A percentile compares a stretch with the other conserved stretches of the same genome.
Conservation (phyloP, 2,329 filamentous ascomycete genomes). For the Beauveria sp. region DNA sequence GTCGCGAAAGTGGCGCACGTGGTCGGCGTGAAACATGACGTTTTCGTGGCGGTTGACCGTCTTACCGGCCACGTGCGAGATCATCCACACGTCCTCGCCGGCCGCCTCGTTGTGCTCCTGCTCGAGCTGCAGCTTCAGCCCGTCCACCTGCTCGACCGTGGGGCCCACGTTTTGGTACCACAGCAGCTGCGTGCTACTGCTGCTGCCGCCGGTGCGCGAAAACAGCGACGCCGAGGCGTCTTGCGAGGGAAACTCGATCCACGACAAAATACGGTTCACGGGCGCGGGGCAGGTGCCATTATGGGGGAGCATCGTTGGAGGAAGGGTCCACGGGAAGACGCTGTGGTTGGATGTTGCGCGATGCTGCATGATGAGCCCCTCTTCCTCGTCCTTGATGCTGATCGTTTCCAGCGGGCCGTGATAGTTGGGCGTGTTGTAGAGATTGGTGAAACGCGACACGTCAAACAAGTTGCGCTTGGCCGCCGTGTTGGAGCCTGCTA, state of each 20-base stretch:
- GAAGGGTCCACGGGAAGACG: conserved; percentile 90
- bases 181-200: not conserved
- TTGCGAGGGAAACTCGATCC: conserved; percentile 52
- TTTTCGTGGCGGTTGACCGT: conserved; percentile 82
- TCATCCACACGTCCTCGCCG: conserved; percentile 50
- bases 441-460: conserved; percentile 73
- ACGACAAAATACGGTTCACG: conserved; percentile 60
- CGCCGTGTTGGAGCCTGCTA: conserved; percentile 73
- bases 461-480: conserved; percentile 79
- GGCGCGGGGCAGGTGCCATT: conserved; percentile 74
- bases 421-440: conserved; percentile 67
- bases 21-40: conserved; percentile 68
- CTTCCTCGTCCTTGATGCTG: conserved; percentile 40
- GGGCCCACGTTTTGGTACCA: conserved; percentile 32
- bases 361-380: conserved; percentile 30
- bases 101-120: conserved; percentile 43
- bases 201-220: not conserved
- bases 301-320: conserved; percentile 61
- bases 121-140: conserved; percentile 59
- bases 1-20: conserved; percentile 70
- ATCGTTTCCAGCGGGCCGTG: conserved; percentile 38
- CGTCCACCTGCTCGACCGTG: conserved; percentile 44
- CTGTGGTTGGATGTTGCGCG: conserved; percentile 67
- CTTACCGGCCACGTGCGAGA: conserved; percentile 74
- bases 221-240: conserved; percentile 27